A percentile compares a stretch with the other conserved stretches of the same genome.
These are phyloP conservation scores for Hirsutella minnesotensis DNA, from an alignment of 2,329 filamentous ascomycete species.

Conservation along the genomic window DNA sequence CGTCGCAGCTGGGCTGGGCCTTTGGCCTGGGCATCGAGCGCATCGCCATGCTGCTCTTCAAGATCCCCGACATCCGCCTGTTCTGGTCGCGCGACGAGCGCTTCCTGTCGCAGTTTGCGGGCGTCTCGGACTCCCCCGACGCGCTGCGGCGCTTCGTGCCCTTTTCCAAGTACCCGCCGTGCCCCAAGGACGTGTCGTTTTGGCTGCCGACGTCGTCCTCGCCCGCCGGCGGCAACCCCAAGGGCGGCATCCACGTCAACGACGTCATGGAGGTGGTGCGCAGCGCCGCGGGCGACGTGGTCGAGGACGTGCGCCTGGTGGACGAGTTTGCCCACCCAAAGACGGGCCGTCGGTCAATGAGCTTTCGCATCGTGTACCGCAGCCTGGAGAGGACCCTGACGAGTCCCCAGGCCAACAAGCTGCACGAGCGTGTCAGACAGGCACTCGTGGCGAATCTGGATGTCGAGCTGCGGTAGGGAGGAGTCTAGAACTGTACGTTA, in stretches of 20 bases:
- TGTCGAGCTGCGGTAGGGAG: constrained; percentile 45
- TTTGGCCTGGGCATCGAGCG: constrained; percentile 91
- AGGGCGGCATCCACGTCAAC: constrained; percentile 54
- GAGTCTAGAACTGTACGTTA: neutral
- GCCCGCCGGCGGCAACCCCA: constrained; percentile 31
- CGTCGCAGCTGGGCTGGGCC: constrained; percentile 76
- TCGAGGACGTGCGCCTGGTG: constrained; percentile 75
- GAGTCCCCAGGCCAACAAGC: constrained; percentile 63
- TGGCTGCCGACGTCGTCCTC: constrained; percentile 51
- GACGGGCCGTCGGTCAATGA: constrained; percentile 71
- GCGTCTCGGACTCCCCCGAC: constrained; percentile 39
- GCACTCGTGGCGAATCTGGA: constrained; percentile 59
- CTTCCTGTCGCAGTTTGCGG: constrained; percentile 76
- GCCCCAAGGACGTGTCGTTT: constrained; percentile 87
- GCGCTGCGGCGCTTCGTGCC: constrained; percentile 57
- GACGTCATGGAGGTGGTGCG: constrained; percentile 95
- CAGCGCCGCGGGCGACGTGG: constrained; percentile 66
- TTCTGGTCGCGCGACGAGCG: constrained; percentile 86
- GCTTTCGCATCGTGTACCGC: constrained; percentile 88
- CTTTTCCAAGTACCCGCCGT: constrained; percentile 85
- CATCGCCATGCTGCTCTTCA: constrained; percentile 94
- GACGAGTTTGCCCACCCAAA: constrained; percentile 86
- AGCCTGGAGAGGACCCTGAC: constrained; percentile 85
- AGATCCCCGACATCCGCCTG: constrained; percentile 88
- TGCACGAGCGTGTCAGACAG: constrained; percentile 58